Percentiles rank a stretch among this genome's conserved stretches.
phyloP scores from a whole-genome alignment of 2,329 filamentous ascomycete species.

The Teratosphaeria nubilosa region DNA sequence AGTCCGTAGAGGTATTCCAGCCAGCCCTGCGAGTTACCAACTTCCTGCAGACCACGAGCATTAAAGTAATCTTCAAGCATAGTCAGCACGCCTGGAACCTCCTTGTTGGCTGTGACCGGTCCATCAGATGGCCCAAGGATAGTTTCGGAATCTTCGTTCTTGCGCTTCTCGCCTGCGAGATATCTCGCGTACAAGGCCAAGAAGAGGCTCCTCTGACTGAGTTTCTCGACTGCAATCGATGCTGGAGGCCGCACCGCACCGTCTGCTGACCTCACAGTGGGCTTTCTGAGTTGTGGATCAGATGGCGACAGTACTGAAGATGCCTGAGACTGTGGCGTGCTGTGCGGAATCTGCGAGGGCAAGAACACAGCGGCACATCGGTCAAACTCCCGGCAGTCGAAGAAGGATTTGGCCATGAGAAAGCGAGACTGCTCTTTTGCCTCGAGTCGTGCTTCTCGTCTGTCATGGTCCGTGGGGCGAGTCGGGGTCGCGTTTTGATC shows the following conservation, averaged over 20 bases:
- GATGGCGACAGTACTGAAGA: slow-evolving; percentile 24
- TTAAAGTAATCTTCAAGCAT: slow-evolving; percentile 74
- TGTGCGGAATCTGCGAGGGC: slow-evolving; percentile 52
- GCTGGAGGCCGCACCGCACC: background rate
- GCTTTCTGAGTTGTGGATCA: background rate
- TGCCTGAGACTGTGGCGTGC: slow-evolving; percentile 22
- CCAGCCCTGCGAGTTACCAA: slow-evolving; percentile 61
- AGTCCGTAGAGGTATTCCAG: slow-evolving; percentile 89
- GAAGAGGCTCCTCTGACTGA: slow-evolving; percentile 90
- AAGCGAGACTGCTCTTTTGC: slow-evolving; percentile 71
- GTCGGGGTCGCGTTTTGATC: background rate
- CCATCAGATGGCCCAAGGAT: slow-evolving; percentile 88
- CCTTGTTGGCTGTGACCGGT: slow-evolving; percentile 74
- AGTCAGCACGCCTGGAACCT: slow-evolving; percentile 64
- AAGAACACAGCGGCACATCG: slow-evolving; percentile 77
- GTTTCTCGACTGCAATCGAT: slow-evolving; percentile 15
- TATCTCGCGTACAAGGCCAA: slow-evolving; percentile 87
- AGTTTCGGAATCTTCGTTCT: slow-evolving; percentile 95
- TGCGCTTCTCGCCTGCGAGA: slow-evolving; percentile 87
- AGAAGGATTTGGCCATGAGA: slow-evolving; percentile 83
- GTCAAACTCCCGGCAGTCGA: slow-evolving; percentile 91
- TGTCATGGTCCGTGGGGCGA: slow-evolving; percentile 49
- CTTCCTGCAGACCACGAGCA: slow-evolving; percentile 35
- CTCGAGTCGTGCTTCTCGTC: slow-evolving; percentile 65
- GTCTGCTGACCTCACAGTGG: background rate